A percentile compares a stretch with the other conserved stretches of the same genome.
Evolutionary conservation across 345 rosid species (phyloP).

Genomic region (Linum trigynum): DNA sequence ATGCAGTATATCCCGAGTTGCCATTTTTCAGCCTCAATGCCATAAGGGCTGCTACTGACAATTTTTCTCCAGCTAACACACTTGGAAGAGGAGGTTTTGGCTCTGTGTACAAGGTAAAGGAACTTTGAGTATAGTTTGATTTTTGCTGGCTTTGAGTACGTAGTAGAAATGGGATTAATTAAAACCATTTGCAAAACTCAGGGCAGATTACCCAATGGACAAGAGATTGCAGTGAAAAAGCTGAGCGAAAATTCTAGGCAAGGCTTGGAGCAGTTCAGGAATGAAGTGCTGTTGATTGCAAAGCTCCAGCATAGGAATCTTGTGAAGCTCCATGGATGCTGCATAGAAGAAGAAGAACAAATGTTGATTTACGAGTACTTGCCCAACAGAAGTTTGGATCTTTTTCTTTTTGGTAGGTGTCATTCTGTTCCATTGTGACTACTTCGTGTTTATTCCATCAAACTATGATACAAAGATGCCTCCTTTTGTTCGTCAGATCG

Average conservation of each 20-base stretch:
- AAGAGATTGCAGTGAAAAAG: slow-evolving; percentile 13
- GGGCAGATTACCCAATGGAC: slow-evolving; percentile 3
- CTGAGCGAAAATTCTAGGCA: slow-evolving; percentile 9
- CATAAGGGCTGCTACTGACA: slow-evolving; percentile 7
- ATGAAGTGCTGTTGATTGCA: slow-evolving; percentile 15
- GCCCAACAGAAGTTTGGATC: slow-evolving; percentile 15
- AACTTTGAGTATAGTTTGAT: not conserved
- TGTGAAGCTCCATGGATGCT: slow-evolving; percentile 16
- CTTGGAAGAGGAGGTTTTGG: slow-evolving; percentile 46
- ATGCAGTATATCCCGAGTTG: not conserved
- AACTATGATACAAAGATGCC: not conserved
- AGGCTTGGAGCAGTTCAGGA: slow-evolving; percentile 14
- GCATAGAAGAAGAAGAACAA: slow-evolving; percentile 10
- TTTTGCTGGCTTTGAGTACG: not conserved
- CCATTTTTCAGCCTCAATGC: slow-evolving; percentile 2
- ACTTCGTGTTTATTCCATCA: not conserved
- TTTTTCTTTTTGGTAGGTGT: slow-evolving; percentile 8
- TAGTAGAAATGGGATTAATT: no score
- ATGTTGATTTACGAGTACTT: slow-evolving; percentile 14
- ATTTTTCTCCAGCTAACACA: slow-evolving; percentile 24
- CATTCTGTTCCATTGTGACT: not conserved
- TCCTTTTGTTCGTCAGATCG: not conserved
- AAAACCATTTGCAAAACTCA: not conserved
- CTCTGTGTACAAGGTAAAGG: slow-evolving; percentile 30
- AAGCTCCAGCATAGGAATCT: slow-evolving; percentile 20